Evolutionary conservation across 2,329 filamentous ascomycete species (phyloP), one percentile per base, ranked within the genome.

Genomic region (Fusarium sublunatum): DNA sequence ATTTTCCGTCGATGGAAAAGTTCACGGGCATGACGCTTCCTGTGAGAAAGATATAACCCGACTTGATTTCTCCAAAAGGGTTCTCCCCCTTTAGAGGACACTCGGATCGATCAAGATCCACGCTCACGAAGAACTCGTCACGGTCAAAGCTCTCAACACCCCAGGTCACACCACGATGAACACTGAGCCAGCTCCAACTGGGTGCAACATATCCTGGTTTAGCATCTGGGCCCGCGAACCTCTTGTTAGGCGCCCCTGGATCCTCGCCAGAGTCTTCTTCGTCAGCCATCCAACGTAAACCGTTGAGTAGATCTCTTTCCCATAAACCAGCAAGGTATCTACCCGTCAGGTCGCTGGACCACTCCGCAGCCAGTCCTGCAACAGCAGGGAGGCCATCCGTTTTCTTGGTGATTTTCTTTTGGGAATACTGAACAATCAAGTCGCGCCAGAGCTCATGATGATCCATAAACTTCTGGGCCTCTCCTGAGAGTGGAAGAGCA

Each of bases 101-200:
- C 1, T 10, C 35, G 1, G 60, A 68, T 3, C 57, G 67, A 3
- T 24, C 15, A 2, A 52, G 38, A 26, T 69, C 58, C 2, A 70
- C 28, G 0, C 44, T 31, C 5, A 64, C 58, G 3, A 67, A 69
- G 31, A 45, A 64, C 8, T 55, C 13, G 13, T 59, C 50, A 1
- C 53, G 24, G 6, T 49, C 42, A 25, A 64, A 66, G 11, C 38
- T 56, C 5, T 57, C 43, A 0, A 43, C 9, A 1, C 66, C 66
- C 68, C 68, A 72, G 2, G 59, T 67, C 4, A 70, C 68, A 3
- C 57, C 59, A 0, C 68, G 66, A 3, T 68, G 64, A 7, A 52
- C 60, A 12, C 69, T 70, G 3, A 71, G 47, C 70, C 68, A 72
- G 22, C 68, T 72, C 70, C 70, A 72, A 12, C 57, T 72, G 2